A percentile compares a stretch with the other conserved stretches of the same genome.
phyloP scores from a whole-genome alignment of 1,284 basidiomycete species.

The Pulveroboletus sp. region DNA sequence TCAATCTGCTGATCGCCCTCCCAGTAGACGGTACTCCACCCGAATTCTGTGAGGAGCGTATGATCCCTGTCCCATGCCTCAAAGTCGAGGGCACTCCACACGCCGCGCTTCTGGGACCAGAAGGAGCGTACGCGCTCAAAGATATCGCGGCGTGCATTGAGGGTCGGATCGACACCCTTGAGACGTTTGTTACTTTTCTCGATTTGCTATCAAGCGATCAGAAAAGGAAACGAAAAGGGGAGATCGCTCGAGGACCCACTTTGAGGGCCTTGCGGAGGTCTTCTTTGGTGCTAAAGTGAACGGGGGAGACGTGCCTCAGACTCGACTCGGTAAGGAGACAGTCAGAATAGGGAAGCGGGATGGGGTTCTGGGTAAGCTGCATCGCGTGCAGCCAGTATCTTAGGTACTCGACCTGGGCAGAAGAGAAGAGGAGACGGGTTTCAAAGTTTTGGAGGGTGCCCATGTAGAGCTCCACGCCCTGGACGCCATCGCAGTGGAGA shows the following conservation, averaged over 20 bases:
- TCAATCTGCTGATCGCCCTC: conserved; percentile 43
- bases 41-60: conserved; percentile 68
- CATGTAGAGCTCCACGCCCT: conserved; percentile 68
- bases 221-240: not conserved
- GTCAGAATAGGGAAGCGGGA: conserved; percentile 70
- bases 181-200: conserved; percentile 75
- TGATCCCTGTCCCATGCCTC: conserved; percentile 79
- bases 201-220: conserved; percentile 46
- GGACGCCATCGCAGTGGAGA: conserved; percentile 53
- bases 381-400: conserved; percentile 81
- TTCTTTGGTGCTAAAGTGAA: conserved; percentile 51
- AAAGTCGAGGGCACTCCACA: conserved; percentile 75
- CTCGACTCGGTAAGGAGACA: conserved; percentile 58
- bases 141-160: conserved; percentile 50
- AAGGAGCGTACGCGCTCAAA: conserved; percentile 67
- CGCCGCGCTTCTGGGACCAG: conserved; percentile 57
- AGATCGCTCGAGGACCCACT: conserved; percentile 33
- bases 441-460: conserved; percentile 72
- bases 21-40: conserved; percentile 63
- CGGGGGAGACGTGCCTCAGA: conserved; percentile 52
- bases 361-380: conserved; percentile 57
- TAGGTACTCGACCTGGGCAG: conserved; percentile 79
- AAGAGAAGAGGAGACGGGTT: conserved; percentile 72
- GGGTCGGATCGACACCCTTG: conserved; percentile 54
- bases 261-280: conserved; percentile 57